Evolutionary conservation across 768 basidiomycete species (phyloP), one percentile per base, ranked within the genome.

Genomic region (Hirschioporus abietinus): DNA sequence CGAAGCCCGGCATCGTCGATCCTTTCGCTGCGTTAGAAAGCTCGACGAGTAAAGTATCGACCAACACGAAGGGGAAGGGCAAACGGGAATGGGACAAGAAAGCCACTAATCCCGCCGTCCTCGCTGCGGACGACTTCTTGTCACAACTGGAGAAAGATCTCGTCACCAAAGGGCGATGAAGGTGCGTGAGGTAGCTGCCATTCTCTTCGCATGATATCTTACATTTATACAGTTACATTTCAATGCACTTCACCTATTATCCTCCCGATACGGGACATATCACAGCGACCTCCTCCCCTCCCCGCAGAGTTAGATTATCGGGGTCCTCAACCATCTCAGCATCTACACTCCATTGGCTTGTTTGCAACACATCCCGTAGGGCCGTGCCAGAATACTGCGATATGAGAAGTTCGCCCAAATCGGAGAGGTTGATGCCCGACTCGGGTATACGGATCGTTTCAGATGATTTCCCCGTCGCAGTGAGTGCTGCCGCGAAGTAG

Each of bases 261-360:
- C 92, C 92, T 5, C 93, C 92, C 64, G 90, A 91, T 0, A 93
- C 91, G 9, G 90, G 92, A 70, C 89, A 89, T 58, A 94, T 93
- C 26, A 93, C 82, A 17, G 88, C 91, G 8, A 93, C 84, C 71
- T 91, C 88, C 74, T 93, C 91, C 24, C 90, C 91, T 12, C 90
- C 89, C 60, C 75, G 81, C 60, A 94, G 74, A 15, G 78, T 66
- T 23, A 84, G 76, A 0, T 68, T 67, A n/a, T 78, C 77, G 1
- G 82, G 82, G 67, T 88, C 81, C 15, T 88, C 85, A 1, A 92
- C 82, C 90, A 93, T 93, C 76, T 91, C 90, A 64, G 83, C 88
- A 71, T 93, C 79, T 15, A 93, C 90, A 71, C 91, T 91, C 91
- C 92, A 93, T 73, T 84, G 84, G 70, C 88, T 88, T 35, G 80